Evolutionary conservation across 371 early-diverging fungal species (phyloP).

Genomic region (Coemansia sp.): DNA sequence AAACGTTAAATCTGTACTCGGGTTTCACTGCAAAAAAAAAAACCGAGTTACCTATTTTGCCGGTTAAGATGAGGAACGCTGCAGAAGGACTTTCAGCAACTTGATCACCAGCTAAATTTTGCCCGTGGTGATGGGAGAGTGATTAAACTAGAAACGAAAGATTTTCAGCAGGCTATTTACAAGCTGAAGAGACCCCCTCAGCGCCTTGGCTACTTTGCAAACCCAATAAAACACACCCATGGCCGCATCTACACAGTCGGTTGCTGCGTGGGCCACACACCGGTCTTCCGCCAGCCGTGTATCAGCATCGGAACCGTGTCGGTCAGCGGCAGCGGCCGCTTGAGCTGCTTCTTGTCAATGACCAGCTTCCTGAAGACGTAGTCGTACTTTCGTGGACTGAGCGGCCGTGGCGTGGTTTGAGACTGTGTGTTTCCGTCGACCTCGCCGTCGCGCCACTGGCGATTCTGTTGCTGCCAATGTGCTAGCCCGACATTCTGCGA

Average conservation of each 20-base stretch:
- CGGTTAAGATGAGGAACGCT: not conserved
- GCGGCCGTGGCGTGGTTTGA: too few relatives aligned
- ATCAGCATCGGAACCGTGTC: conserved; percentile 34
- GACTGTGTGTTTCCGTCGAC: not conserved
- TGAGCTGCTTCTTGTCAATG: conserved; percentile 23
- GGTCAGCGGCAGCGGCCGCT: conserved; percentile 26
- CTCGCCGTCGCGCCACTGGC: conserved; percentile 17
- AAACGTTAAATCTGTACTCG: too few relatives aligned
- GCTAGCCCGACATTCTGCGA: not conserved
- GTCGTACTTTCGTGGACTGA: conserved; percentile 14
- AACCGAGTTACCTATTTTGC: not conserved
- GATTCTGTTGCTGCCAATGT: conserved; percentile 20
- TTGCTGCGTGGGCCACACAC: conserved; percentile 15
- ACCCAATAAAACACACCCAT: not conserved
- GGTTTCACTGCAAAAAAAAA: not conserved
- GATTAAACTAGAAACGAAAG: too few relatives aligned
- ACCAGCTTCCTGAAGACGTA: conserved; percentile 18
- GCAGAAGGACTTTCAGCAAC: not conserved
- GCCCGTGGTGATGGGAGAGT: not conserved
- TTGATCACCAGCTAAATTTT: not conserved
- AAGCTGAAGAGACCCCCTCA: not conserved
- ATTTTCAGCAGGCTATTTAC: too few relatives aligned
- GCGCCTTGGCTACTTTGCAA: not conserved
- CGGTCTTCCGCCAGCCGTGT: conserved; percentile 33
- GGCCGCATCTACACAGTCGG: not conserved